phyloP scores from a whole-genome alignment of 2,329 filamentous ascomycete genomes.

The Colletotrichum musae region DNA sequence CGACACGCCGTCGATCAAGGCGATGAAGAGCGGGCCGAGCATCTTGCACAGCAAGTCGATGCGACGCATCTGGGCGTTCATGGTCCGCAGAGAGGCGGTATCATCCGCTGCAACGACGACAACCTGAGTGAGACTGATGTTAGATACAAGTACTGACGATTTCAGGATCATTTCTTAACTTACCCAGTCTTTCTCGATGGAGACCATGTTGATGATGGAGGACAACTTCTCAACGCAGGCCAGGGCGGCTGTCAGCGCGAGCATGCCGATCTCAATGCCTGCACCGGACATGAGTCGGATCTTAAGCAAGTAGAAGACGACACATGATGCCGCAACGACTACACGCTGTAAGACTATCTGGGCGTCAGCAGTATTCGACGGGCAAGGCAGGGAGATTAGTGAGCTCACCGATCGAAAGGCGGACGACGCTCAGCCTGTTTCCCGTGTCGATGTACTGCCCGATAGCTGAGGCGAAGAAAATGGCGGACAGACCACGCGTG shows the following conservation, averaged over 20 bases:
- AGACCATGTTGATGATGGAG: conserved; percentile 75
- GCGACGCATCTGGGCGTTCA: conserved; percentile 74
- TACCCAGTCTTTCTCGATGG: conserved; percentile 81
- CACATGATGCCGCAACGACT: conserved; percentile 34
- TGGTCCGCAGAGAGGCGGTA: conserved; percentile 45
- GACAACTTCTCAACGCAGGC: conserved; percentile 77
- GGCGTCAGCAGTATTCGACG: neutral
- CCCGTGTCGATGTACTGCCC: conserved; percentile 64
- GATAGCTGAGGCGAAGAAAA: conserved; percentile 55
- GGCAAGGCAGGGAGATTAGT: neutral
- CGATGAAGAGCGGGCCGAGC: conserved; percentile 68
- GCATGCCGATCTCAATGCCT: neutral
- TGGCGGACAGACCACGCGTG: conserved; percentile 22
- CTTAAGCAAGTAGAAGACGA: conserved; percentile 18
- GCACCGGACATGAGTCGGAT: conserved; percentile 15
- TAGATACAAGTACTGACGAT: no score
- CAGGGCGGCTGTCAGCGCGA: conserved; percentile 16
- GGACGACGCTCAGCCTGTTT: conserved; percentile 53
- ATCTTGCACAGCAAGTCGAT: conserved; percentile 74
- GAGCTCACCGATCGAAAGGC: conserved; percentile 49
- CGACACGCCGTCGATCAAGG: conserved; percentile 64
- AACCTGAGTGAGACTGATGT: conserved; percentile 46
- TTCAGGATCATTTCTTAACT: neutral
- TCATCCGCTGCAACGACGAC: conserved; percentile 54
- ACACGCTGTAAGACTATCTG: conserved; percentile 44